Conservation (phyloP, 805 yeast genomes). For the Metschnikowia hibisci region DNA sequence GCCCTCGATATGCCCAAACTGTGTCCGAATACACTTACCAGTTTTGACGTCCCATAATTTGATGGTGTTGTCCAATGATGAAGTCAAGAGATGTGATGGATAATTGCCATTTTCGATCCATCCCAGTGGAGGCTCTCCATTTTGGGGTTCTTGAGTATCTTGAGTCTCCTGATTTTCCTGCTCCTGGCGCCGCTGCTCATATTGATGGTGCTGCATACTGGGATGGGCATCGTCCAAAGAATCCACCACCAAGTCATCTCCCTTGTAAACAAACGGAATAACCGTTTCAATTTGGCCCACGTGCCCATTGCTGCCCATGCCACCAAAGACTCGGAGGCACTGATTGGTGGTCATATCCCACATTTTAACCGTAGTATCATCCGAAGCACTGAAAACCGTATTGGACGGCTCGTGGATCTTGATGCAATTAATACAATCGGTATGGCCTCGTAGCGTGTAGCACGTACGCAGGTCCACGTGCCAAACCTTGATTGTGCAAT, state of each 20-base stretch:
- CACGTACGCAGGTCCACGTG: slow-evolving; percentile 92
- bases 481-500: slow-evolving; percentile 91
- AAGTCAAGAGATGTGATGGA: slow-evolving; percentile 83
- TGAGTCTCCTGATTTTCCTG: background rate
- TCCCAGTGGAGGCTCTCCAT: background rate
- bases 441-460: slow-evolving; percentile 88
- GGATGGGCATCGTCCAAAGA: slow-evolving; percentile 32
- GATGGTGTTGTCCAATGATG: slow-evolving; percentile 89
- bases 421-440: slow-evolving; percentile 88
- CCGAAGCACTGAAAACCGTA: slow-evolving; percentile 82
- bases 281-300: slow-evolving; percentile 93
- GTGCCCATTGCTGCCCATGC: slow-evolving; percentile 72
- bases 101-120: slow-evolving; percentile 29
- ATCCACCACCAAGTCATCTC: slow-evolving; percentile 51
- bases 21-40: slow-evolving; percentile 87
- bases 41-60: slow-evolving; percentile 86
- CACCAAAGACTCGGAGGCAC: slow-evolving; percentile 78
- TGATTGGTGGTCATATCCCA: slow-evolving; percentile 86
- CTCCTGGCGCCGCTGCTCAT: slow-evolving; percentile 12
- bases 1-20: slow-evolving; percentile 97
- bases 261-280: slow-evolving; percentile 71
- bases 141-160: background rate
- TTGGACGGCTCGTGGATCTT: slow-evolving; percentile 76
- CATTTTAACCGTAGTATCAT: slow-evolving; percentile 88
- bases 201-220: slow-evolving; percentile 14